Percentiles rank a stretch among this genome's conserved stretches.
Conservation (phyloP, 257 asterid species). For the Oldenlandia corymbosa region DNA sequence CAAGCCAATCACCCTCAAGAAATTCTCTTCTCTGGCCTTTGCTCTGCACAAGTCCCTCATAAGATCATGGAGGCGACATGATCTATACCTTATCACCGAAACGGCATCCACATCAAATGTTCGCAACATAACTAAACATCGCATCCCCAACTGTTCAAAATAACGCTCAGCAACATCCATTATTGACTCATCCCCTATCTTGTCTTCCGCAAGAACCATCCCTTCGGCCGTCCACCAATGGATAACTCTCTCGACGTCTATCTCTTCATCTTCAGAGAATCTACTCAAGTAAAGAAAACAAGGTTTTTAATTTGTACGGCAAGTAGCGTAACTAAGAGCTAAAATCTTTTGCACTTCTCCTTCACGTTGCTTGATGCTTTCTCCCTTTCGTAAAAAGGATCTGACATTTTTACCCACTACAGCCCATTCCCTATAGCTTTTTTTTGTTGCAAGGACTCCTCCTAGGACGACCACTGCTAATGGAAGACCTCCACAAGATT, state of each 20-base stretch:
- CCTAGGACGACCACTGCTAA: constrained; percentile 1
- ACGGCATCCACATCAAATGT: background rate
- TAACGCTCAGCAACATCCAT: background rate
- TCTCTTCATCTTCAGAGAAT: background rate
- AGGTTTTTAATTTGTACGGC: too few species aligned
- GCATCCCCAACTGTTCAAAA: too few species aligned
- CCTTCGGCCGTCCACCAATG: constrained; percentile 8
- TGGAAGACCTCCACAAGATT: constrained; percentile 5
- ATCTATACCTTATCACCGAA: background rate
- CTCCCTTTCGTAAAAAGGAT: background rate
- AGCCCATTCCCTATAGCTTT: background rate
- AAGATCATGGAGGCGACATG: background rate
- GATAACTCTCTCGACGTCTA: background rate
- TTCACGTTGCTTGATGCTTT: background rate
- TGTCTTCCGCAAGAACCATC: background rate
- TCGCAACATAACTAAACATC: too few species aligned
- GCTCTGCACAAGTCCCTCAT: background rate
- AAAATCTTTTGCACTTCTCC: background rate
- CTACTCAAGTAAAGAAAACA: too few species aligned
- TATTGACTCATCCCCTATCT: background rate
- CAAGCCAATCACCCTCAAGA: background rate
- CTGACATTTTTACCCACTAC: background rate
- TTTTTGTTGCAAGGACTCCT: constrained; percentile 4
- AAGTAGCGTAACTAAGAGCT: background rate
- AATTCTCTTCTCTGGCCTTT: background rate